phyloP scores from a whole-genome alignment of 2,329 filamentous ascomycete species.

The Didymella exigua region DNA sequence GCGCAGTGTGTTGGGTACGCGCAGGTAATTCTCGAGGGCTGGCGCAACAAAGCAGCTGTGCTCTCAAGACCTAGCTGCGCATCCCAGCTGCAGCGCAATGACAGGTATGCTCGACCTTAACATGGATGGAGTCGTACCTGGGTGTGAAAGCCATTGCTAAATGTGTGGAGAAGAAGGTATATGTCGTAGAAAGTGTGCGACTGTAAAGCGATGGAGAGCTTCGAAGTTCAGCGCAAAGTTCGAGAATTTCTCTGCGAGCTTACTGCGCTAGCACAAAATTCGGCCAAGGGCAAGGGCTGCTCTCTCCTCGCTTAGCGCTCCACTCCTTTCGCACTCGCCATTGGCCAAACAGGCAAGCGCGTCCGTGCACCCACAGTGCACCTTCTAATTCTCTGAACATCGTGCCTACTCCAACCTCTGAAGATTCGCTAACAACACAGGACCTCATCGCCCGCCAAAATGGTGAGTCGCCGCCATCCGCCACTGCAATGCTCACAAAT shows the following conservation, averaged over 20 bases:
- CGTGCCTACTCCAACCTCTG: constrained; percentile 30
- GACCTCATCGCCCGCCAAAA: constrained; percentile 48
- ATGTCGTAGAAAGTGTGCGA: constrained; percentile 1
- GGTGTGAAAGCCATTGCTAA: constrained; percentile 40
- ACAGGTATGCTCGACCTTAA: constrained; percentile 23
- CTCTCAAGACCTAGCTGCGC: constrained; percentile 9
- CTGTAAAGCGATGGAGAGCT: constrained; percentile 2
- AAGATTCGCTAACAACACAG: constrained; percentile 34
- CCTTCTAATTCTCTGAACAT: constrained; percentile 20
- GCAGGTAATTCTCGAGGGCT: constrained; percentile 5
- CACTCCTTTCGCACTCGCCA: constrained; percentile 30
- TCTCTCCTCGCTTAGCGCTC: constrained; percentile 14
- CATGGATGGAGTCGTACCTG: constrained; percentile 30
- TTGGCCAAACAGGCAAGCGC: constrained; percentile 9
- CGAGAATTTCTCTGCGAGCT: constrained; percentile 24
- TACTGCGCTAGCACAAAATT: constrained; percentile 9
- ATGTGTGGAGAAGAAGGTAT: background rate
- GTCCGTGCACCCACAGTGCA: background rate
- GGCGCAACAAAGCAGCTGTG: constrained; percentile 3
- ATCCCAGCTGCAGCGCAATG: constrained; percentile 17
- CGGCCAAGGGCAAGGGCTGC: constrained; percentile 5
- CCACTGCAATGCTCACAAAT: constrained; percentile 7
- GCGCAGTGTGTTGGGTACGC: constrained; percentile 3
- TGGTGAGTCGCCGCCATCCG: constrained; percentile 43
- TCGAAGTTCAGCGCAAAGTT: constrained; percentile 11